These are phyloP conservation scores for Sungouiozyma intestinalis DNA, from an alignment of 805 yeast genomes.

Conservation along the genomic window DNA sequence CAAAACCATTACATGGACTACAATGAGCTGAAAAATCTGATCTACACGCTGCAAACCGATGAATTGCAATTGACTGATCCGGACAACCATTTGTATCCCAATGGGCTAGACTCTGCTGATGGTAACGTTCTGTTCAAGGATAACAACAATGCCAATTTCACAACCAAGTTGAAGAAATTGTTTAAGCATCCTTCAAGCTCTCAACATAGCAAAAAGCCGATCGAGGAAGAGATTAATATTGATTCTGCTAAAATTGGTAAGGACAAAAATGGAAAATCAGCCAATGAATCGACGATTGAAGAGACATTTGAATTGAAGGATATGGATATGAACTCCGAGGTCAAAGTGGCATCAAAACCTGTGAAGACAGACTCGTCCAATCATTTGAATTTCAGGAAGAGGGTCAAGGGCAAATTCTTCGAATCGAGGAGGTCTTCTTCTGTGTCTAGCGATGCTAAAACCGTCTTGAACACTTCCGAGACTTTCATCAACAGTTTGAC, in stretches of 20 bases:
- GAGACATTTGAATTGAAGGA: slow-evolving; percentile 24
- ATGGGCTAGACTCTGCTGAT: neutral
- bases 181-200: neutral
- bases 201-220: neutral
- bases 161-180: neutral
- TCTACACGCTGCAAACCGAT: slow-evolving; percentile 44
- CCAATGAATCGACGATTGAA: slow-evolving; percentile 4
- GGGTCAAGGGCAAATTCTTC: slow-evolving; percentile 12
- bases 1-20: slow-evolving; percentile 69
- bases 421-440: slow-evolving; percentile 5
- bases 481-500: slow-evolving; percentile 39
- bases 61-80: slow-evolving; percentile 14
- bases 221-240: neutral
- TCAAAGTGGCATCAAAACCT: neutral
- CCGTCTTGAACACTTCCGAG: slow-evolving; percentile 29
- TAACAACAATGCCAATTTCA: neutral
- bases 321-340: neutral
- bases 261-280: neutral
- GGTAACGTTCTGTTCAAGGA: neutral
- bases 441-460: slow-evolving; percentile 17
- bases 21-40: slow-evolving; percentile 44
- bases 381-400: slow-evolving; percentile 2
- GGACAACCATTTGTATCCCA: neutral
- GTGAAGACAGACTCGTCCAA: neutral
- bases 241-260: neutral